These are phyloP conservation scores for Brettanomyces bruxellensis DNA, from an alignment of 805 yeast species.

Conservation along the genomic window DNA sequence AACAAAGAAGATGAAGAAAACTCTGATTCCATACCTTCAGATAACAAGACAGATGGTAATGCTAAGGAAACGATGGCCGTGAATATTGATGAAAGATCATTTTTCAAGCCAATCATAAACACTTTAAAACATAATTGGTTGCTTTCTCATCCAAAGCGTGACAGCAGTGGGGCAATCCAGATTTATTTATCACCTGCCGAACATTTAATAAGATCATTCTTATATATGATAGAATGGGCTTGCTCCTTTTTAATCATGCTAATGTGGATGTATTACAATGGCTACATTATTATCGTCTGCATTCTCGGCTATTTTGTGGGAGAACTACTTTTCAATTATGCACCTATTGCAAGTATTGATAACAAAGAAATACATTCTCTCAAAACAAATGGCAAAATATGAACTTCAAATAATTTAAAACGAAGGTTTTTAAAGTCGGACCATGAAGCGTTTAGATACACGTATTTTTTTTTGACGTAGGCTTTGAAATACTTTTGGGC, in stretches of 20 bases:
- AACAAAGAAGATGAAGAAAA: background rate
- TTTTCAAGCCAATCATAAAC: slow-evolving; percentile 15
- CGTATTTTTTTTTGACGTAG: too few species aligned
- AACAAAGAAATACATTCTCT: slow-evolving; percentile 2
- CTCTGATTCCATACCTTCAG: background rate
- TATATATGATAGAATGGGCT: slow-evolving; percentile 56
- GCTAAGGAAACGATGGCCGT: background rate
- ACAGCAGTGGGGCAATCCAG: slow-evolving; percentile 2
- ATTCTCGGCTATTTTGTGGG: slow-evolving; percentile 56
- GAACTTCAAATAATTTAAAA: too few species aligned
- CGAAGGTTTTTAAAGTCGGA: too few species aligned
- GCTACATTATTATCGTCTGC: slow-evolving; percentile 56
- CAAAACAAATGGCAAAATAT: background rate
- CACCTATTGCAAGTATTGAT: slow-evolving; percentile 15
- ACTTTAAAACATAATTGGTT: slow-evolving; percentile 23
- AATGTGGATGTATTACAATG: slow-evolving; percentile 69
- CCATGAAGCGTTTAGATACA: too few species aligned
- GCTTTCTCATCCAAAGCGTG: slow-evolving; percentile 8
- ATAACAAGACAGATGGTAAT: background rate
- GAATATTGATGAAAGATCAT: background rate
- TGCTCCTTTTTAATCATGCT: slow-evolving; percentile 59
- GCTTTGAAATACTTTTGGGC: too few species aligned
- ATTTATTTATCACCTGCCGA: slow-evolving; percentile 35
- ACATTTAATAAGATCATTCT: slow-evolving; percentile 39
- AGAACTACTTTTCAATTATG: slow-evolving; percentile 35